Conservation (phyloP, 345 rosid genomes). For the Populus pruinosa region DNA sequence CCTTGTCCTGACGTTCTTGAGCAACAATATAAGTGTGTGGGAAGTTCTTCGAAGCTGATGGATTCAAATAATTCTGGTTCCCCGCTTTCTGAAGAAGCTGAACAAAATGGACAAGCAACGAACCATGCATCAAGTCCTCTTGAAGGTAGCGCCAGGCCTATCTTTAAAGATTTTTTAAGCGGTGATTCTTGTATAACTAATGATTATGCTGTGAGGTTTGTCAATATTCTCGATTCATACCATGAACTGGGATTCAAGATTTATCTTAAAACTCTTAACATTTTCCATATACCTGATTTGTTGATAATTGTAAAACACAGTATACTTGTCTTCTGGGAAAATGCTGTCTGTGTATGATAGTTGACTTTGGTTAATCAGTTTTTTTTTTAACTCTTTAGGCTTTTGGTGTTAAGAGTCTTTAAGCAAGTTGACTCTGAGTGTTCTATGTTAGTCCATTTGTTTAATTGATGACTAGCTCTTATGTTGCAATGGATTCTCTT, state of each 20-base stretch:
- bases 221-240: neutral
- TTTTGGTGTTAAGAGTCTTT: neutral
- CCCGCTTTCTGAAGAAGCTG: conserved; percentile 75
- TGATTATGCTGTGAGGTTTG: neutral
- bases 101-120: conserved; percentile 58
- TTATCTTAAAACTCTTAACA: neutral
- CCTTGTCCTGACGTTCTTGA: conserved; percentile 81
- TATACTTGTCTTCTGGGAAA: neutral
- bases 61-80: conserved; percentile 72
- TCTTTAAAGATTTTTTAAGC: neutral
- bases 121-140: conserved; percentile 68
- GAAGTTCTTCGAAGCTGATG: conserved; percentile 62
- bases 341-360: neutral
- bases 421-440: neutral
- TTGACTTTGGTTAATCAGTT: neutral
- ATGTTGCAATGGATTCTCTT: conserved; percentile 22
- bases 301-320: neutral
- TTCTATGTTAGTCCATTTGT: neutral
- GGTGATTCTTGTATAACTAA: neutral
- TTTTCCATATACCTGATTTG: neutral
- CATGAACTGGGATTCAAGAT: conserved; percentile 1
- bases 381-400: neutral
- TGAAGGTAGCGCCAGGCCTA: conserved; percentile 52
- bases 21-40: conserved; percentile 56
- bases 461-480: neutral